These are phyloP conservation scores for Parietaria judaica DNA, from an alignment of 306 rosid species.

Conservation along the genomic window DNA sequence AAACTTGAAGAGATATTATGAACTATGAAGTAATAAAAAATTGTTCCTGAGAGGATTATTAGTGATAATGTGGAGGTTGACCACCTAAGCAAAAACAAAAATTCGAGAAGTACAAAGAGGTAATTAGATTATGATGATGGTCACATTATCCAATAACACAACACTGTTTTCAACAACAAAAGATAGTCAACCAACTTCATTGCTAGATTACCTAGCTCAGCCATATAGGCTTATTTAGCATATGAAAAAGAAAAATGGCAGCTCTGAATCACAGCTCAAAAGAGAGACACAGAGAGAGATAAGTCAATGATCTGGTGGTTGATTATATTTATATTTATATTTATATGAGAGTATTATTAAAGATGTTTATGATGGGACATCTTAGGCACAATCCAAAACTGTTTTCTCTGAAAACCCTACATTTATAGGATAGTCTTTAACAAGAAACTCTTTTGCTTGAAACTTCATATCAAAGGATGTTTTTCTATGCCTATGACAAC, in stretches of 20 bases:
- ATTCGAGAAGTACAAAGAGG: conserved; percentile 6
- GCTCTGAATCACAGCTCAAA: background rate
- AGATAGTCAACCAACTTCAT: background rate
- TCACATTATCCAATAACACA: background rate
- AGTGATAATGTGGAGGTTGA: too few species aligned
- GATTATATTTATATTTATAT: too few species aligned
- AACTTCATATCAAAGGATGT: background rate
- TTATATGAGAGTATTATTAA: background rate
- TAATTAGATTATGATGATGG: conserved; percentile 11
- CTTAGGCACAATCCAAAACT: conserved; percentile 6
- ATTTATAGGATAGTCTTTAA: background rate
- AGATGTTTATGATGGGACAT: conserved; percentile 14
- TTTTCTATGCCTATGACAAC: too few species aligned
- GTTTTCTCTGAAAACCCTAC: conserved; percentile 6
- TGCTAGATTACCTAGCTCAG: background rate
- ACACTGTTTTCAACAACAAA: conserved; percentile 1
- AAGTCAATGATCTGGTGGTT: conserved; percentile 2
- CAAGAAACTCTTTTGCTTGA: background rate
- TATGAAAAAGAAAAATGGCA: background rate
- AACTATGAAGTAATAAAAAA: too few species aligned
- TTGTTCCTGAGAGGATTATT: too few species aligned
- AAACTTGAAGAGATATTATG: too few species aligned
- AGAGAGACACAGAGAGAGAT: background rate
- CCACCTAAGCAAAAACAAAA: conserved; percentile 2
- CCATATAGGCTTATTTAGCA: background rate